Conservation (phyloP, 2,329 filamentous ascomycete species). For the Hirsutella minnesotensis region DNA sequence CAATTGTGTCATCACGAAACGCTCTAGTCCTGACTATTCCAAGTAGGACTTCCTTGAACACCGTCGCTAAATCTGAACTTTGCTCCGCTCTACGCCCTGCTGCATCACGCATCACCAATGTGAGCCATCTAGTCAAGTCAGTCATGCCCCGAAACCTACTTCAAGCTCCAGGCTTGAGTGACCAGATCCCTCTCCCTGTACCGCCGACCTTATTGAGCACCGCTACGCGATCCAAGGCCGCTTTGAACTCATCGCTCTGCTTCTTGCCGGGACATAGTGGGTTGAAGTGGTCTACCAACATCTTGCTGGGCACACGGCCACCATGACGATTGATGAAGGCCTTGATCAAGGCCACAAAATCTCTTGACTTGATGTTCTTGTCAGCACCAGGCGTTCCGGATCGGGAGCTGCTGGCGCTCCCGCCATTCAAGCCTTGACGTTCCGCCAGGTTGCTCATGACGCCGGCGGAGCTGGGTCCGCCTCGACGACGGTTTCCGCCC, state of each 20-base stretch:
- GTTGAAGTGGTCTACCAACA: constrained; percentile 84
- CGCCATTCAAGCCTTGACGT: constrained; percentile 38
- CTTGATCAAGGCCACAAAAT: constrained; percentile 62
- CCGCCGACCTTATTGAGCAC: constrained; percentile 49
- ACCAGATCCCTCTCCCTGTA: constrained; percentile 42
- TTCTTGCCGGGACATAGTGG: constrained; percentile 54
- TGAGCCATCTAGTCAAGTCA: too few species aligned
- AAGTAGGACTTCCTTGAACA: too few species aligned
- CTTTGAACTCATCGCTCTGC: constrained; percentile 69
- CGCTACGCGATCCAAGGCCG: constrained; percentile 67
- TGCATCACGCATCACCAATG: too few species aligned
- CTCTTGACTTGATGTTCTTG: constrained; percentile 37
- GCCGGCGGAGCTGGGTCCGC: constrained; percentile 39
- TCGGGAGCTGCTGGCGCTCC: constrained; percentile 31
- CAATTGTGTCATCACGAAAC: too few species aligned
- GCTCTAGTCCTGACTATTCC: too few species aligned
- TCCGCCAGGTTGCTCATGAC: constrained; percentile 46
- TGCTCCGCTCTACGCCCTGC: too few species aligned
- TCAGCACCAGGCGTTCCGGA: constrained; percentile 29
- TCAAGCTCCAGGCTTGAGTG: constrained; percentile 25
- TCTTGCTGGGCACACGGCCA: constrained; percentile 68
- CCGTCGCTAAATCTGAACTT: too few species aligned
- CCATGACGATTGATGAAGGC: constrained; percentile 69
- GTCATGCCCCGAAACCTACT: too few species aligned
- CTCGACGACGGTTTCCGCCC: constrained; percentile 38